Evolutionary conservation across 371 early-diverging fungal species (phyloP), one percentile per base, ranked within the genome.

Genomic region (Mortierella sp.): DNA sequence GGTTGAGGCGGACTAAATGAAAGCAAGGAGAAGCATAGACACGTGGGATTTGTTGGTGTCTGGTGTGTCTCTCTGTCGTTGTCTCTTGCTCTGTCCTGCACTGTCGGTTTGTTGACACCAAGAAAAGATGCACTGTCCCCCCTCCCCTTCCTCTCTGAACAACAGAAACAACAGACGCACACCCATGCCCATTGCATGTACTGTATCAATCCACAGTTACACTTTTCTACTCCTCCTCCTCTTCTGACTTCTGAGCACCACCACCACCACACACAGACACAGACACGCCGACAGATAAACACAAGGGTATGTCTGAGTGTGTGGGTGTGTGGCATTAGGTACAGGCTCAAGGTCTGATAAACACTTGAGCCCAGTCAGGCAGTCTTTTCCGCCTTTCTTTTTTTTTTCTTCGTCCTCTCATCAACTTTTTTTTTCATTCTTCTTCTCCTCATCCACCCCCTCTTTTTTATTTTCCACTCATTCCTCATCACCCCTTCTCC

Each of bases 381-480:
- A n/a, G 56, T 56, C 56, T n/a, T 14, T n/a, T n/a, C 27, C 27
- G 24, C 24, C 43, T 41, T 63, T 70, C 27, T 68, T 48, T 54
- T 48, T 54, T 54, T 44, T 55, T 56, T 60, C 54, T 51, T 72
- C 2, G n/a, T 49, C 43, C 48, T 4, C 43, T 18, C 49, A 38
- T 75, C 71, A 46, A 21, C 65, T 60, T 60, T 49, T 70, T 38
- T 32, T 65, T 55, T 74, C 43, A 74, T 70, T 14, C 5, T 51
- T 24, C 35, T 16, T 11, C 77, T 27, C 32, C 38, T 5, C 65
- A 38, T 35, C 38, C 27, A 3, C 12, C 3, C 58, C 29, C 12
- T 27, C 14, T 55, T 24, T 55, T 71, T 51, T 38, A 12, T 44
- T 55, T 18, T 32, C 58, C 51, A 32, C 56, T 46, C 60, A 10